phyloP scores from a whole-genome alignment of 1,284 basidiomycete genomes.

The Ceratobasidium papillatum region DNA sequence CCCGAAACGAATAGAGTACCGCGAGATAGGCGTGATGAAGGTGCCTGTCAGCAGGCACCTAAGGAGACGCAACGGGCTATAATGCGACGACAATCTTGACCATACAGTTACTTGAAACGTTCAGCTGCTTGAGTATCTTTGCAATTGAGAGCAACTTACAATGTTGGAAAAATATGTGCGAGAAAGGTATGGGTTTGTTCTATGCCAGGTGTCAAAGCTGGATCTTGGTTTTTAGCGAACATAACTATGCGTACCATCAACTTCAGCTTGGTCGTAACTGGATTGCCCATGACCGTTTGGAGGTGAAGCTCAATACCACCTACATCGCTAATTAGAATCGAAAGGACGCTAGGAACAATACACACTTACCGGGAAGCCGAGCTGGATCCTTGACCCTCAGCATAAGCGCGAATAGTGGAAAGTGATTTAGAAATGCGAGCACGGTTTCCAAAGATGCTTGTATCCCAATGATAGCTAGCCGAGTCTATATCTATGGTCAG shows the following conservation, averaged over 20 bases:
- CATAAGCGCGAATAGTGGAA: constrained; percentile 90
- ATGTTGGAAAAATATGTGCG: constrained; percentile 55
- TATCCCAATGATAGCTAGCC: constrained; percentile 65
- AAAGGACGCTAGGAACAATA: not conserved
- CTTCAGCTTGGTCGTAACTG: not conserved
- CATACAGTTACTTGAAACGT: constrained; percentile 51
- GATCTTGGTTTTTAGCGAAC: not conserved
- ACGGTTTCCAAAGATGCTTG: constrained; percentile 70
- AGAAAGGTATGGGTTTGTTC: constrained; percentile 54
- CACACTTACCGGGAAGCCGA: constrained; percentile 73
- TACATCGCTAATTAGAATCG: constrained; percentile 41
- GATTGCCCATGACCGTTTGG: not conserved
- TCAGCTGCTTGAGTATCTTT: not conserved
- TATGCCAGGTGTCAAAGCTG: constrained; percentile 43
- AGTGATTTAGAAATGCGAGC: constrained; percentile 84
- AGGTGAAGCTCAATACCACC: constrained; percentile 52
- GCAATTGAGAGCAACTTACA: constrained; percentile 47
- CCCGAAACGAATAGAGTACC: constrained; percentile 56
- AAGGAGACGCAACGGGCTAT: constrained; percentile 60
- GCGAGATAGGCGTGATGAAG: constrained; percentile 58
- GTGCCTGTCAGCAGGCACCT: constrained; percentile 56
- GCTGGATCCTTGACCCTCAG: constrained; percentile 86
- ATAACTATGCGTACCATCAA: not conserved
- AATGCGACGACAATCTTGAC: constrained; percentile 58
- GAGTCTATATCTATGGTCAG: constrained; percentile 58